Evolutionary conservation across 1,284 basidiomycete genomes (phyloP), one percentile per base, ranked within the genome.

Genomic region (Mycosarcoma mackinlayi): DNA sequence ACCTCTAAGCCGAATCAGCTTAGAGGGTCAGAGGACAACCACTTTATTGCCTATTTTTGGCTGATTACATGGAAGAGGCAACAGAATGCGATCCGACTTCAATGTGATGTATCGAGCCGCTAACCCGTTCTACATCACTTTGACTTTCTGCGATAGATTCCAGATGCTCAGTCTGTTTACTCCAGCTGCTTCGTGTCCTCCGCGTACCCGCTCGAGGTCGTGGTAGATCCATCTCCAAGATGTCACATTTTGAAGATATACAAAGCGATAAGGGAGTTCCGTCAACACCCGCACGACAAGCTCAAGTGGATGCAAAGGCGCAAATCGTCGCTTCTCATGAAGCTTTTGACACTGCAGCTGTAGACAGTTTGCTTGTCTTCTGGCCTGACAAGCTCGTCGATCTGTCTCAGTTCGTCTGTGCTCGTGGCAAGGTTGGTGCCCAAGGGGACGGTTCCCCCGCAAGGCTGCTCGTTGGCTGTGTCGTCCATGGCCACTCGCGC

Each of bases 21-120:
- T 33, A 50, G 59, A 59, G 67, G 61, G 67, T 70, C 60, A 60
- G 67, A 70, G 67, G 67, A 70, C 60, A 70, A 70, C 52, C 60
- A 64, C 47, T 60, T 55, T 60, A 70, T 70, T 70, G 67, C 67
- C 67, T 61, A 47, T 57, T 55, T 63, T 70, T 60, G 52, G 61
- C 67, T 70, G 67, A 70, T 57, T 44, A 45, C 59, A 58, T 46
- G 46, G 30, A 41, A 41, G 39, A 44, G 41, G 39, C 60, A 38
- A 10, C 25, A 21, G 14, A 24, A 16, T 18, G n/a, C 16, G 19
- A 31, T 13, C 16, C 8, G 18, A 21, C 6, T 7, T 7, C n/a
- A 27, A 10, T 31, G 35, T 21, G 18, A 5, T 30, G 25, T 38
- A 33, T 16, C 23, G 3, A 19, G 5, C 33, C 21, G 44, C 52